phyloP scores from a whole-genome alignment of 1,139 yeast genomes.

The Hyphopichia pseudoburtonii region DNA sequence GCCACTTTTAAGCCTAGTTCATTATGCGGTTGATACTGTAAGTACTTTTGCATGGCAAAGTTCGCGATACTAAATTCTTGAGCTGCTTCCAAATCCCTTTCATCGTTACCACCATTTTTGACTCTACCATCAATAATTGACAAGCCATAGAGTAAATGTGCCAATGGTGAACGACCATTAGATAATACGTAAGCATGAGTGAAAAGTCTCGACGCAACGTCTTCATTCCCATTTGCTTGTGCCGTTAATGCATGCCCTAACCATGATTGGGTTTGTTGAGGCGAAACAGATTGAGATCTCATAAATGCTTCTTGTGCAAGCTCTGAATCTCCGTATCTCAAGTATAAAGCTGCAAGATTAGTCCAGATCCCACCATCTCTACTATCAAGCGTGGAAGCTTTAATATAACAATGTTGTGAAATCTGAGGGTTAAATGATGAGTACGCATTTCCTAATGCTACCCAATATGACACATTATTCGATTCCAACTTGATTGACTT shows the following conservation, averaged over 20 bases:
- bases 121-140: slow-evolving; percentile 51
- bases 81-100: slow-evolving; percentile 55
- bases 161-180: slow-evolving; percentile 68
- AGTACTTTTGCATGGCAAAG: slow-evolving; percentile 70
- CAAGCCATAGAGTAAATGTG: slow-evolving; percentile 71
- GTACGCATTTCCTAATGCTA: slow-evolving; percentile 72
- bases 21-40: slow-evolving; percentile 67
- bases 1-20: slow-evolving; percentile 61
- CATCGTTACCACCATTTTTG: slow-evolving; percentile 35
- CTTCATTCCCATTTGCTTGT: slow-evolving; percentile 54
- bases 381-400: slow-evolving; percentile 70
- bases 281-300: slow-evolving; percentile 79
- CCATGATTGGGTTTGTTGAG: slow-evolving; percentile 81
- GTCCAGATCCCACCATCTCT: slow-evolving; percentile 75
- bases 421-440: slow-evolving; percentile 63
- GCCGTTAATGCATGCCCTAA: slow-evolving; percentile 77
- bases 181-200: slow-evolving; percentile 79
- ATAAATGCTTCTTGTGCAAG: slow-evolving; percentile 73
- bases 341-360: slow-evolving; percentile 75
- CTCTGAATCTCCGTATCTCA: slow-evolving; percentile 65
- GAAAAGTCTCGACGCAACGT: slow-evolving; percentile 55
- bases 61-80: slow-evolving; percentile 70
- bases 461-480: slow-evolving; percentile 74
- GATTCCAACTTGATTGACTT: slow-evolving; percentile 71
- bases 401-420: slow-evolving; percentile 90